Evolutionary conservation across 352 stramenopile species (phyloP), one percentile per base, ranked within the genome.

Genomic region (Globisporangium nodosum): DNA sequence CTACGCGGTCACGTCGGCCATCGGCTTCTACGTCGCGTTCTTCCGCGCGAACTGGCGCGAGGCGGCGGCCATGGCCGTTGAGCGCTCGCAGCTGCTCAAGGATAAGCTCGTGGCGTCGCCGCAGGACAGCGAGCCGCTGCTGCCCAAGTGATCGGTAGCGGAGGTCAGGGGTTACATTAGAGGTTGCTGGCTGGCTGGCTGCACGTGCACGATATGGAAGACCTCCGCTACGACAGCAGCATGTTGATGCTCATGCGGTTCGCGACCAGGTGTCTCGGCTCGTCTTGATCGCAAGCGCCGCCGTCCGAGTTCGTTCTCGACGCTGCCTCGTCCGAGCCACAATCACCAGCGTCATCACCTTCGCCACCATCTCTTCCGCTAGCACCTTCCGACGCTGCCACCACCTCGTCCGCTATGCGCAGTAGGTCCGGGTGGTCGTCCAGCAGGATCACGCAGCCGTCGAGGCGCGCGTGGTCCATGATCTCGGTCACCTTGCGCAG

Each of bases 1-100:
- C 21, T 96, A 96, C 65, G 52, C 72, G 5, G 74, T 92, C 24
- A 94, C 85, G 13, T 76, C 84, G 6, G 61, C 63, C 30, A 90
- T 94, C 54, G 74, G 72, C n/a, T 90, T 87, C 54, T 64, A 64
- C 27, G 66, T 68, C 12, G 81, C 84, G 6, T 87, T 84, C 52
- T 70, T 78, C 37, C 66, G 64, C 16, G 74, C 74, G 4, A 74
- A 94, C 60, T 96, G 83, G 83, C 56, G 77, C 24, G 45, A 70
- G 4, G 70, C 88, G 49, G 68, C 81, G 16, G 43, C 66, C 8
- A 76, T 73, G 20, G 81, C 81, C 9, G 70, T 88, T 13, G 68
- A 73, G 50, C 71, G 79, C 15, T 90, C 78, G 16, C 66, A 76
- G n/a, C 33, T 61, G 49, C 39, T 78, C 27, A 75, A 75, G 51